Conservation (phyloP, 148 eudicot genomes). For the Heliosperma pusillum region DNA sequence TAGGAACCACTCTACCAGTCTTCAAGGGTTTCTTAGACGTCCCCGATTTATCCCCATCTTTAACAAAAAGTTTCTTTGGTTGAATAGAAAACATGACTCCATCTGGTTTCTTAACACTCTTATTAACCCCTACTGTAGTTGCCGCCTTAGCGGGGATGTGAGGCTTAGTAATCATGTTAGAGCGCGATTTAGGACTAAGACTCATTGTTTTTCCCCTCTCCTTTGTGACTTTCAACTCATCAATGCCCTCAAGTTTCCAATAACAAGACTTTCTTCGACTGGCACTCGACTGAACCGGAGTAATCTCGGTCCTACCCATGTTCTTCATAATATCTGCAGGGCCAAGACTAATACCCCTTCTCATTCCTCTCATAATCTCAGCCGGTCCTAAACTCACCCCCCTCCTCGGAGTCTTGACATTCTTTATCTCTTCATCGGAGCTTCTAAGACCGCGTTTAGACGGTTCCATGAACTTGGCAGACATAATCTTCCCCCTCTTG, state of each 20-base stretch:
- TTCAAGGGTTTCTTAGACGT: conserved; percentile 55
- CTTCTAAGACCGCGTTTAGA: conserved; percentile 36
- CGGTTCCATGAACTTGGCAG: conserved; percentile 68
- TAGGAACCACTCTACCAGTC: conserved; percentile 72
- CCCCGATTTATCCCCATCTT: conserved; percentile 55
- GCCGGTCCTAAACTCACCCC: conserved; percentile 80
- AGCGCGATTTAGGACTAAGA: conserved; percentile 61
- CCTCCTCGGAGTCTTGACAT: conserved; percentile 45
- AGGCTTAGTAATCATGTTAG: conserved; percentile 31
- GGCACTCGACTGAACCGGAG: conserved; percentile 49
- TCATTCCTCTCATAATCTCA: conserved; percentile 46
- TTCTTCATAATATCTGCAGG: conserved; percentile 57
- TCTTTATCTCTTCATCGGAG: conserved; percentile 31
- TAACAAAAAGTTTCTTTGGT: conserved; percentile 77
- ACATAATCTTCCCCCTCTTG: conserved; percentile 43
- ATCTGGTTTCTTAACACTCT: conserved; percentile 67
- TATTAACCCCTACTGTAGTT: conserved; percentile 59
- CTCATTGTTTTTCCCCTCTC: conserved; percentile 57
- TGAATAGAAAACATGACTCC: conserved; percentile 50
- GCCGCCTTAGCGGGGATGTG: conserved; percentile 47
- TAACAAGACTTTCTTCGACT: conserved; percentile 77
- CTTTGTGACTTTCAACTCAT: conserved; percentile 58
- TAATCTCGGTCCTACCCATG: conserved; percentile 37
- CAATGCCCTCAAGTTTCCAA: conserved; percentile 77
- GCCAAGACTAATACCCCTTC: conserved; percentile 64